These are phyloP conservation scores for Claviceps sp. DNA, from an alignment of 2,329 filamentous ascomycete genomes.

Conservation along the genomic window DNA sequence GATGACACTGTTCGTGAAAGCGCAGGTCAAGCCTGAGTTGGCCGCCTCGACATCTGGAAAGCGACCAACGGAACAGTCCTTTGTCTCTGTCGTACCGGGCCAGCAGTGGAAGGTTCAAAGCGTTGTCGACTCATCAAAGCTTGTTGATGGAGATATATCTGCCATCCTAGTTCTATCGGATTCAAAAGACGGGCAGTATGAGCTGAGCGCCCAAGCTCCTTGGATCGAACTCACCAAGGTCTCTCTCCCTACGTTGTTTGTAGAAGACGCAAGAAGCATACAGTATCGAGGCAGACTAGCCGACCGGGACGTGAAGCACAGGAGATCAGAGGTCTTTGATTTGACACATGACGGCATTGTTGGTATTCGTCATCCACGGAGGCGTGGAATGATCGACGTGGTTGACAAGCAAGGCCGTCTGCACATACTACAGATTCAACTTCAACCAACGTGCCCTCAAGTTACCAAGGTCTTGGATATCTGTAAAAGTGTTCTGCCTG, in stretches of 20 bases:
- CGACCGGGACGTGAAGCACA: slow-evolving; percentile 36
- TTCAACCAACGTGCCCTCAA: slow-evolving; percentile 51
- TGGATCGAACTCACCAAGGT: slow-evolving; percentile 61
- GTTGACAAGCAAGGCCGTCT: slow-evolving; percentile 46
- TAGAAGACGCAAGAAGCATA: slow-evolving; percentile 46
- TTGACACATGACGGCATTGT: slow-evolving; percentile 33
- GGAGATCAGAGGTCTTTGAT: slow-evolving; percentile 32
- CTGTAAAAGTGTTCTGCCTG: slow-evolving; percentile 50
- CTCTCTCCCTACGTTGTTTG: slow-evolving; percentile 44
- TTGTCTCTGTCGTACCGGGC: slow-evolving; percentile 22
- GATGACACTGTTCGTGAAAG: slow-evolving; percentile 47
- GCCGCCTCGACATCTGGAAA: slow-evolving; percentile 12
- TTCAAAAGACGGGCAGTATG: slow-evolving; percentile 46
- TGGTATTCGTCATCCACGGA: slow-evolving; percentile 43
- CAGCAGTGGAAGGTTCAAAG: slow-evolving; percentile 48
- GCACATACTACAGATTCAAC: slow-evolving; percentile 54
- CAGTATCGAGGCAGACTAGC: slow-evolving; percentile 39
- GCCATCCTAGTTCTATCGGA: slow-evolving; percentile 59
- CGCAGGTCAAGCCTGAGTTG: slow-evolving; percentile 19
- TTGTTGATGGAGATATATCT: slow-evolving; percentile 52
- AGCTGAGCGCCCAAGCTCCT: slow-evolving; percentile 60
- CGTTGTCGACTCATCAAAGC: slow-evolving; percentile 59
- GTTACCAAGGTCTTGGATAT: slow-evolving; percentile 47
- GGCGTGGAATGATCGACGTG: slow-evolving; percentile 50
- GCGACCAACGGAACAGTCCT: slow-evolving; percentile 8